phyloP scores from a whole-genome alignment of 2,329 filamentous ascomycete species.

The Microsporum ferrugineum region DNA sequence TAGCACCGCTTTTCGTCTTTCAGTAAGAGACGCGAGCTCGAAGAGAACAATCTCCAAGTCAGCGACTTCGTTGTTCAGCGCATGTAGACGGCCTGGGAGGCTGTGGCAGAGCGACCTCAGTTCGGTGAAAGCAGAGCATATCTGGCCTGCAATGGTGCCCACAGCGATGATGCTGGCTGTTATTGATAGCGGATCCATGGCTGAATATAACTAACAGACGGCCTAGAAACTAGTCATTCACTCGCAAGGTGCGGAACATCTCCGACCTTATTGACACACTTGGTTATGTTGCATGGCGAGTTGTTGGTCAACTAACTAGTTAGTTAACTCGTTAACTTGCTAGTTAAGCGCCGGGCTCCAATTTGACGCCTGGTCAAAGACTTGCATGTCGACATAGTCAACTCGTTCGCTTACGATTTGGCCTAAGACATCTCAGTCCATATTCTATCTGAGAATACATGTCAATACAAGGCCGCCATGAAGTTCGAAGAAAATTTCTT shows the following conservation, averaged over 20 bases:
- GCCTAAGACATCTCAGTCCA: too few relatives aligned
- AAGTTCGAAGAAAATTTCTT: constrained; percentile 23
- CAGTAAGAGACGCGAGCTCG: background rate
- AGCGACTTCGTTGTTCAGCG: constrained; percentile 23
- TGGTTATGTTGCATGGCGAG: too few relatives aligned
- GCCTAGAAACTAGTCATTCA: too few relatives aligned
- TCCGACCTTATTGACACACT: too few relatives aligned
- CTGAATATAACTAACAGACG: background rate
- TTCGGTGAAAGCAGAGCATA: constrained; percentile 17
- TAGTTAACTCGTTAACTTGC: background rate
- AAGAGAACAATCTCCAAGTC: constrained; percentile 22
- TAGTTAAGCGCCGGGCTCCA: background rate
- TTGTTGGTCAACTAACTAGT: background rate
- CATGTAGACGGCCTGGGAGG: constrained; percentile 22
- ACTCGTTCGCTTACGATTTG: background rate
- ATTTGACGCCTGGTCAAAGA: background rate
- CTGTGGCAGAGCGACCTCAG: constrained; percentile 19
- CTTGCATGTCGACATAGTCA: background rate
- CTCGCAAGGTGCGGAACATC: too few relatives aligned
- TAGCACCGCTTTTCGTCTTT: constrained; percentile 7
- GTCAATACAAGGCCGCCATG: constrained; percentile 15
- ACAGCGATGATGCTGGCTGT: constrained; percentile 19
- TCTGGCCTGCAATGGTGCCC: constrained; percentile 17
- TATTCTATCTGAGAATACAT: background rate
- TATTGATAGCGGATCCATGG: constrained; percentile 21